phyloP scores from a whole-genome alignment of 2,329 filamentous ascomycete species.

The Ceratocystis lukuohia region DNA sequence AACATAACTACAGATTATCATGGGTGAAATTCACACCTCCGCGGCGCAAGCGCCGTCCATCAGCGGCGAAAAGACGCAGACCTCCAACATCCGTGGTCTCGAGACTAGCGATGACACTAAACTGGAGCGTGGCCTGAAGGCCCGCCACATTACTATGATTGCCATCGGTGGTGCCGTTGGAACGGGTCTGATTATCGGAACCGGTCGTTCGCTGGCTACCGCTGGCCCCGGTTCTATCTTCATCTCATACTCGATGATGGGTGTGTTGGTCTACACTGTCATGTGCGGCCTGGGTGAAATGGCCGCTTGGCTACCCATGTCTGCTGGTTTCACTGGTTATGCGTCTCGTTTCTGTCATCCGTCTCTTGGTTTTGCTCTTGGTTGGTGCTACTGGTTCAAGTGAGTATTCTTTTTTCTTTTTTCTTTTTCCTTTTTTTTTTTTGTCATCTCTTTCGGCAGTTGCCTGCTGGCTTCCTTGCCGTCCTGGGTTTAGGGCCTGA shows the following conservation, averaged over 20 bases:
- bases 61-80: slow-evolving; percentile 13
- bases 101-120: slow-evolving; percentile 37
- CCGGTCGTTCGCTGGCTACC: slow-evolving; percentile 40
- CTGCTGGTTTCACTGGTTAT: slow-evolving; percentile 70
- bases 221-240: slow-evolving; percentile 52
- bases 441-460: not conserved
- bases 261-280: slow-evolving; percentile 62
- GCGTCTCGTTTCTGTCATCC: slow-evolving; percentile 68
- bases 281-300: slow-evolving; percentile 76
- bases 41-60: slow-evolving; percentile 6
- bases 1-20: not conserved
- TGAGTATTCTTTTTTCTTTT: slow-evolving; percentile 23
- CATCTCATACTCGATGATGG: slow-evolving; percentile 57
- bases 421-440: not conserved
- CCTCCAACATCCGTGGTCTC: slow-evolving; percentile 31
- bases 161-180: slow-evolving; percentile 64
- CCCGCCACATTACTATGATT: slow-evolving; percentile 45
- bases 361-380: slow-evolving; percentile 65
- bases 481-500: not conserved
- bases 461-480: not conserved
- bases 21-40: slow-evolving; percentile 11
- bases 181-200: slow-evolving; percentile 61
- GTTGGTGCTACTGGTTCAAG: slow-evolving; percentile 43
- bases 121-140: slow-evolving; percentile 40
- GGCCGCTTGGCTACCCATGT: slow-evolving; percentile 67